A percentile compares a stretch with the other conserved stretches of the same genome.
These are phyloP conservation scores for Heritiera fomes DNA, from an alignment of 345 rosid genomes.

Conservation along the genomic window DNA sequence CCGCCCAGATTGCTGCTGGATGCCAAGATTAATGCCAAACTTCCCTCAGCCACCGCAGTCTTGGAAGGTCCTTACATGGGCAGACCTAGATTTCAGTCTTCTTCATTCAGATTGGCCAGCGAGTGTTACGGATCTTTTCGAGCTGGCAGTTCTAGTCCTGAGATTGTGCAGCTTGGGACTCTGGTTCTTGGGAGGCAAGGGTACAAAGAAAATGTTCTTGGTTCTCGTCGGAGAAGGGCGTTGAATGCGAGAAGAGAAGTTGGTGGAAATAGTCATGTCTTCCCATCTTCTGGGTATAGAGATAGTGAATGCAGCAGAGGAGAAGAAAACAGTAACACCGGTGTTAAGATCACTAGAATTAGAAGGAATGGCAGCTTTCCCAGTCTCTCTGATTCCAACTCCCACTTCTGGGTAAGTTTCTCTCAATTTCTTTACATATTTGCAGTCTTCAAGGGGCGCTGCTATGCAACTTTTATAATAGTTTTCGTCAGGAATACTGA, in stretches of 20 bases:
- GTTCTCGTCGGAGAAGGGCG: constrained; percentile 46
- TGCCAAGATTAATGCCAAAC: constrained; percentile 30
- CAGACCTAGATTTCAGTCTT: constrained; percentile 23
- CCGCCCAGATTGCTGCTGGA: constrained; percentile 70
- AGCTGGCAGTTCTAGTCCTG: constrained; percentile 28
- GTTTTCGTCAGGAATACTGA: background rate
- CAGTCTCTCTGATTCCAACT: constrained; percentile 35
- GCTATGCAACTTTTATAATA: too few species aligned
- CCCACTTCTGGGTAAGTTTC: constrained; percentile 71
- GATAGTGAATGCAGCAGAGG: constrained; percentile 33
- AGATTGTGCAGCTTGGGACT: constrained; percentile 25
- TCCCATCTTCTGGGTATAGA: constrained; percentile 45
- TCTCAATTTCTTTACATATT: background rate
- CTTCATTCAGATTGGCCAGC: constrained; percentile 39
- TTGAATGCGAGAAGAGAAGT: constrained; percentile 45
- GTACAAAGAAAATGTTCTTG: constrained; percentile 39
- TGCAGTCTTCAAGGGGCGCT: background rate
- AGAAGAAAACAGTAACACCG: constrained; percentile 30
- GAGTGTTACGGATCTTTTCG: constrained; percentile 49
- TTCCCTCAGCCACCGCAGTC: constrained; percentile 51
- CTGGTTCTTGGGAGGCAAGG: constrained; percentile 28
- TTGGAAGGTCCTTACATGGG: constrained; percentile 43
- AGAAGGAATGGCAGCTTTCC: constrained; percentile 49
- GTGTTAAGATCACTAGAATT: constrained; percentile 39
- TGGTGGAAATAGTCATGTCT: constrained; percentile 56